Conservation (phyloP, 768 basidiomycete genomes). For the Candolleomyces efflorescens region DNA sequence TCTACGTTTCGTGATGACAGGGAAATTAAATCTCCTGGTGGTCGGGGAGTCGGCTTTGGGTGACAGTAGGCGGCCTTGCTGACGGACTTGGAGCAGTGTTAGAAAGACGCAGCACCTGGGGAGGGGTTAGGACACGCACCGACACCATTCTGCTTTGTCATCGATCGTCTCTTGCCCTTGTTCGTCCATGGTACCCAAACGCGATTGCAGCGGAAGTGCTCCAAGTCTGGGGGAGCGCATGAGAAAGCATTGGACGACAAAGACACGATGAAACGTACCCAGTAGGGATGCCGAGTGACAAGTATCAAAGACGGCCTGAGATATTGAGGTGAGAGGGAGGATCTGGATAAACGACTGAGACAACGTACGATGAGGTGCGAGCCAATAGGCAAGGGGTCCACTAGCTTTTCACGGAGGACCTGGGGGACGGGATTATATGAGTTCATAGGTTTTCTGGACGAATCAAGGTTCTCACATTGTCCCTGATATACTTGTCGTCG, state of each 20-base stretch:
- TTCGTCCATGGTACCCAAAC: conserved; percentile 45
- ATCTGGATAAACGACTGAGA: neutral
- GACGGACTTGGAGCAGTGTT: neutral
- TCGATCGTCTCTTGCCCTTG: conserved; percentile 34
- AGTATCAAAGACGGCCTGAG: conserved; percentile 31
- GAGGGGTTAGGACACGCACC: conserved; percentile 16
- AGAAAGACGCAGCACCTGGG: conserved; percentile 7
- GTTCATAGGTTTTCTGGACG: neutral
- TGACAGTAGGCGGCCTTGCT: too few species aligned
- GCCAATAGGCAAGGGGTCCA: conserved; percentile 33
- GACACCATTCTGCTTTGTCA: conserved; percentile 26
- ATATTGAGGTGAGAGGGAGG: neutral
- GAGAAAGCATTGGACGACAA: neutral
- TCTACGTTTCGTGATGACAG: too few species aligned
- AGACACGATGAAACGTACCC: conserved; percentile 18
- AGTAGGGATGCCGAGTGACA: conserved; percentile 40
- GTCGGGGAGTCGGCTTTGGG: too few species aligned
- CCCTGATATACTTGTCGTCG: conserved; percentile 34
- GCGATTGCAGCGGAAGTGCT: conserved; percentile 40
- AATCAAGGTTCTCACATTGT: conserved; percentile 26
- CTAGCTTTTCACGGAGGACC: conserved; percentile 31
- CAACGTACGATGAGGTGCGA: conserved; percentile 31
- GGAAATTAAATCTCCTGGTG: too few species aligned
- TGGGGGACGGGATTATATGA: conserved; percentile 6
- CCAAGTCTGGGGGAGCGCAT: conserved; percentile 27